Percentiles rank a stretch among this genome's conserved stretches.
These are phyloP conservation scores for Globisporangium abappressorium DNA, from an alignment of 352 stramenopile species.

Conservation along the genomic window DNA sequence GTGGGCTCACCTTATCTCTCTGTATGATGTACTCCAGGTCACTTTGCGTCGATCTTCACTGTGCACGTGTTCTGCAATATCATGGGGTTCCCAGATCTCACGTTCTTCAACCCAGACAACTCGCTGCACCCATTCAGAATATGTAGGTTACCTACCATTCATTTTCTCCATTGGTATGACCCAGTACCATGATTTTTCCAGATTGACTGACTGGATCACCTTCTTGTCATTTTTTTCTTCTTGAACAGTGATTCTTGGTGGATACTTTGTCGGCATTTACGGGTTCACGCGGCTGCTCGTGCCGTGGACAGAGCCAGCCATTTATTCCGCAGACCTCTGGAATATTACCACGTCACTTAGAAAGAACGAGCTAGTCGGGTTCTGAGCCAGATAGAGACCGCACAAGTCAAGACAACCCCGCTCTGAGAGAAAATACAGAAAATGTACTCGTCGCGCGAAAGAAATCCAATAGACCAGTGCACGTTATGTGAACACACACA, in stretches of 20 bases:
- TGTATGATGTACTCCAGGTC: slow-evolving; percentile 33
- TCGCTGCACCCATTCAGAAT: slow-evolving; percentile 74
- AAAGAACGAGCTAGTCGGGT: slow-evolving; percentile 39
- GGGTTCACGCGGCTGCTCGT: slow-evolving; percentile 70
- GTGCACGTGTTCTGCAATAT: slow-evolving; percentile 95
- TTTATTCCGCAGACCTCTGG: slow-evolving; percentile 81
- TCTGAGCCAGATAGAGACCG: slow-evolving; percentile 16
- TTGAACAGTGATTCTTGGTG: slow-evolving; percentile 60
- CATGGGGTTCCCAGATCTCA: slow-evolving; percentile 92
- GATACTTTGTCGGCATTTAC: slow-evolving; percentile 85
- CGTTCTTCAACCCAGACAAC: slow-evolving; percentile 78
- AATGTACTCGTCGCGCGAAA: background rate
- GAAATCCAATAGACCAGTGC: slow-evolving; percentile 15
- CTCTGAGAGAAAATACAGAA: background rate
- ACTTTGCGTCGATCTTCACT: slow-evolving; percentile 87
- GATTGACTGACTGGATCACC: background rate
- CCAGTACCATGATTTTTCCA: background rate
- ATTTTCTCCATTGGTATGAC: background rate
- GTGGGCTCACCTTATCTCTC: background rate
- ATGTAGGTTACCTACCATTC: slow-evolving; percentile 32
- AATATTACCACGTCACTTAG: slow-evolving; percentile 62
- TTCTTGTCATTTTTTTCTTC: background rate
- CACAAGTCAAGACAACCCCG: background rate
- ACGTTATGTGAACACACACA: slow-evolving; percentile 8
- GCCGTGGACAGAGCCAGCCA: slow-evolving; percentile 71